Evolutionary conservation across 176 grass and related monocot species (phyloP).

Genomic region (Thalia dealbata): DNA sequence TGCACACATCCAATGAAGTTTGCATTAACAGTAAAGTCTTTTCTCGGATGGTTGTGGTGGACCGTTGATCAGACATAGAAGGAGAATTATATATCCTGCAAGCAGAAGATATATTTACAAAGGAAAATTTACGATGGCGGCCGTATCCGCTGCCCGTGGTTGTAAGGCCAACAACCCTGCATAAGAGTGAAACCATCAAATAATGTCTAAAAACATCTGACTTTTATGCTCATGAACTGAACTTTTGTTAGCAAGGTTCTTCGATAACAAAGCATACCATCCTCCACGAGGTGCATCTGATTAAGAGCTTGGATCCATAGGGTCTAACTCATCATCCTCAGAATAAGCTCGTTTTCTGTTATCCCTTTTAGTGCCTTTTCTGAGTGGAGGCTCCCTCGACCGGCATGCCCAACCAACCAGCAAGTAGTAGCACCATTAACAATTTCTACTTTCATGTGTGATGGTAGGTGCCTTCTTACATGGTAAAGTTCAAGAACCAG

Average conservation of each 20-base stretch:
- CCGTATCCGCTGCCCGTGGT: no score
- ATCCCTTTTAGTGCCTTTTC: constrained; percentile 49
- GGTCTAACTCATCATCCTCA: constrained; percentile 87
- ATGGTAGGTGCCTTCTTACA: no score
- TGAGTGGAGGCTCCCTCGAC: constrained; percentile 49
- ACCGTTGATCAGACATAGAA: no score
- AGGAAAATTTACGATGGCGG: constrained; percentile 65
- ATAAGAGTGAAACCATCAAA: constrained; percentile 18
- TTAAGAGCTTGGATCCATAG: constrained; percentile 98
- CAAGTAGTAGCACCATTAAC: no score
- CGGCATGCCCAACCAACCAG: constrained; percentile 23
- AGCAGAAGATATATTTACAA: no score
- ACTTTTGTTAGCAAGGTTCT: background rate
- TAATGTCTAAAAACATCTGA: background rate
- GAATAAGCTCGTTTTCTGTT: constrained; percentile 48
- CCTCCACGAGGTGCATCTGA: constrained; percentile 96
- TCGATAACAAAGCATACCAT: constrained; percentile 40
- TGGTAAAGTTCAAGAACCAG: no score
- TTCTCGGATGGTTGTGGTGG: no score
- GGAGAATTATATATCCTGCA: no score
- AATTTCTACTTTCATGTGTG: no score
- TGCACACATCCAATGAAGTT: background rate
- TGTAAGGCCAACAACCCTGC: constrained; percentile 88
- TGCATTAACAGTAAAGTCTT: no score
- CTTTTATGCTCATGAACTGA: background rate